phyloP scores from a whole-genome alignment of 2,329 filamentous ascomycete genomes.

The Talaromyces marneffei region DNA sequence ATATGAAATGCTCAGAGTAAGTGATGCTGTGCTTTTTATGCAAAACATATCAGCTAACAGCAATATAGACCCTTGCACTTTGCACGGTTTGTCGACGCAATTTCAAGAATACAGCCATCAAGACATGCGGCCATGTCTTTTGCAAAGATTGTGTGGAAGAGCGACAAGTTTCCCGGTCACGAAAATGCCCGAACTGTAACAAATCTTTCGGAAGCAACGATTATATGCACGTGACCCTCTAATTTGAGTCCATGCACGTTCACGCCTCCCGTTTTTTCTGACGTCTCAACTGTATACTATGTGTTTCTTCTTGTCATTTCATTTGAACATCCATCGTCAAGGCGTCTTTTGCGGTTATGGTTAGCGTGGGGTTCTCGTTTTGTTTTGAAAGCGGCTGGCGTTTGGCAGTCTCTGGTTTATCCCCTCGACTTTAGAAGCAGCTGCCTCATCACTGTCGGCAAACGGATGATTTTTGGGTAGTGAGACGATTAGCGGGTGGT shows the following conservation, averaged over 20 bases:
- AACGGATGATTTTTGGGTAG: constrained; percentile 4
- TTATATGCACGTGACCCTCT: constrained; percentile 61
- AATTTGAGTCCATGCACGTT: constrained; percentile 17
- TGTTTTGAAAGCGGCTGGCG: constrained; percentile 10
- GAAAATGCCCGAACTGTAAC: constrained; percentile 93
- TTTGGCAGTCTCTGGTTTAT: constrained; percentile 5
- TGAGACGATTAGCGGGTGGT: background rate
- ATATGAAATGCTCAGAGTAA: constrained; percentile 78
- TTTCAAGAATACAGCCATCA: constrained; percentile 90
- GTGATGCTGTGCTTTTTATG: constrained; percentile 33
- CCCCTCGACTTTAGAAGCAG: background rate
- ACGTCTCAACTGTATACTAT: constrained; percentile 28
- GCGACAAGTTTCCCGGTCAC: constrained; percentile 78
- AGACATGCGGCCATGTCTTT: constrained; percentile 91
- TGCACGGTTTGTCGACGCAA: constrained; percentile 90
- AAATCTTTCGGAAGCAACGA: constrained; percentile 88
- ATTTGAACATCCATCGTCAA: constrained; percentile 3
- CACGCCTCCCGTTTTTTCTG: constrained; percentile 15
- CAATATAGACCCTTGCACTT: constrained; percentile 62
- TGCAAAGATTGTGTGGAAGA: constrained; percentile 88
- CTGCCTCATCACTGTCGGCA: background rate
- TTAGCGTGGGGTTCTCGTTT: constrained; percentile 11
- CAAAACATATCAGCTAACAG: background rate
- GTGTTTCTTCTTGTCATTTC: constrained; percentile 17
- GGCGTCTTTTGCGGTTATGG: constrained; percentile 7